Base-by-base conservation (phyloP, 108 stramenopile genomes). In the Mediolabrus comicus region DNA sequence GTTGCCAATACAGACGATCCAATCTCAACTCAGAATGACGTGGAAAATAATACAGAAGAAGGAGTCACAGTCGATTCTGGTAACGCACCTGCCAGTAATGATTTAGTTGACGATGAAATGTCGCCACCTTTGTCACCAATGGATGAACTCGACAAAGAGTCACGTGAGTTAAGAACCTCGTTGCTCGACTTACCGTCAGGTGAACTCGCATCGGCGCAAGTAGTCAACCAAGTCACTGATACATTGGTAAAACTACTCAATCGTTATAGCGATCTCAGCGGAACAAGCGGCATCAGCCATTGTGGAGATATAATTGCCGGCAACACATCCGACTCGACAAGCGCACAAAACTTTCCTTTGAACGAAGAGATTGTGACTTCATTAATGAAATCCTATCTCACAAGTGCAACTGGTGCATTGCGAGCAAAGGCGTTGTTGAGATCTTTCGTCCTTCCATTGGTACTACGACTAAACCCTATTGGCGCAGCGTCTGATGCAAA, bases 391-490 rank as follows among this genome's bases (percentile, higher is more conserved):
- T 53, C 28, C 8, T 75, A 62, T 36, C 53, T 75, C 4, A 75
- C 74, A 13, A 67, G 62, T 63, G 74, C 66, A 8, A 68, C 61
- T 29, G 74, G 74, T 19, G 66, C 74, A 10, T 60, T 75, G 25
- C 57, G 74, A n/a, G 67, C 67, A 36, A 75, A 62, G 17, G 66
- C 74, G 22, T 63, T 75, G n/a, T 29, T 75, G 13, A 51, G 65
- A n/a, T 53, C 74, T 22, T 67, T 75, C 17, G 74, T 75, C 5
- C 74, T 75, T 49, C 74, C 74, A 10, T 39, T 75, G 29, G 53
- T 75, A 12, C 36, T 36, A 19, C 53, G 68, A 22, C 62, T 75
- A 67, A 75, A 75, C 52, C 66, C 74, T 19, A 28, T 30, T 26
- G 57, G 41, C 25, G 56, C 38, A 33, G 34, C 55, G 2, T 16